Conservation (phyloP, 495 filamentous ascomycete species). For the Lasiosphaeria miniovina region DNA sequence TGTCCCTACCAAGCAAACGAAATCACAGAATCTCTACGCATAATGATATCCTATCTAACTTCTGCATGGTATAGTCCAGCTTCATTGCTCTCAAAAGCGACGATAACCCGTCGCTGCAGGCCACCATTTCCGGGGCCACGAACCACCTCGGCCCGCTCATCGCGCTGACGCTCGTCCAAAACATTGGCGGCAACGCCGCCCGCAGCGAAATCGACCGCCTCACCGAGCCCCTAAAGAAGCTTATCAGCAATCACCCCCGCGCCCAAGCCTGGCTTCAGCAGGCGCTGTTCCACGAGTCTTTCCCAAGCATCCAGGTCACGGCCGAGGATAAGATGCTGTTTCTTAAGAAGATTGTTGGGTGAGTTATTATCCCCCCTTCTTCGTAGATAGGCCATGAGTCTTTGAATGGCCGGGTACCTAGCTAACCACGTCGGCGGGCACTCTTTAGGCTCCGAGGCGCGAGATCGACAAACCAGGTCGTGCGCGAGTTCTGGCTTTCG, state of each 20-base stretch:
- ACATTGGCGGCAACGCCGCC: conserved; percentile 69
- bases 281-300: conserved; percentile 50
- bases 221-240: conserved; percentile 71
- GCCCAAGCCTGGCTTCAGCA: conserved; percentile 60
- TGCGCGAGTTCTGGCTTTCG: conserved; percentile 67
- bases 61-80: conserved; percentile 32
- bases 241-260: conserved; percentile 62
- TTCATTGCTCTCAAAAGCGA: conserved; percentile 46
- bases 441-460: conserved; percentile 53
- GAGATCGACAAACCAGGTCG: conserved; percentile 55
- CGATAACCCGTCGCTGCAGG: conserved; percentile 36
- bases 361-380: conserved; percentile 17
- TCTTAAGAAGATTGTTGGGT: conserved; percentile 57
- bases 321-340: conserved; percentile 60
- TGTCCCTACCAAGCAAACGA: neutral
- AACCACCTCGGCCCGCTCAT: conserved; percentile 58
- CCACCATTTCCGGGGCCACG: conserved; percentile 52
- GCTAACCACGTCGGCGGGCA: too few species aligned
- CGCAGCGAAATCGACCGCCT: conserved; percentile 76
- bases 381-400: neutral
- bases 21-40: neutral
- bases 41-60: neutral
- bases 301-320: conserved; percentile 62
- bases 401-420: neutral
- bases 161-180: conserved; percentile 58